Percentiles rank a stretch among this genome's conserved stretches.
Conservation (phyloP, 1,139 yeast species). For the Geotrichum restrictum region DNA sequence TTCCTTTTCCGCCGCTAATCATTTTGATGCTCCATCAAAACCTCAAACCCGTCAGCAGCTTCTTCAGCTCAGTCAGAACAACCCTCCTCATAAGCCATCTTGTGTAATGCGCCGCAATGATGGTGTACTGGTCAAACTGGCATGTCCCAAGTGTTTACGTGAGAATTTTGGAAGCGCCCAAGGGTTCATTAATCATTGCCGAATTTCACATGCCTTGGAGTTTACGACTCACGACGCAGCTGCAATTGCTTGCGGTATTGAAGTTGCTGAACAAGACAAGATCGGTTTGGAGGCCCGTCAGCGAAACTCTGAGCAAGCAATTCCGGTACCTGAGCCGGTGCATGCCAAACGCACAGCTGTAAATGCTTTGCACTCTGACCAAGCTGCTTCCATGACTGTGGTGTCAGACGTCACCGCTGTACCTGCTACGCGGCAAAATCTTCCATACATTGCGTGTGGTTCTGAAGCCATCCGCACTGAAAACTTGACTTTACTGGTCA, state of each 20-base stretch:
- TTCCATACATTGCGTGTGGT: slow-evolving; percentile 2
- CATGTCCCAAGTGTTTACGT: slow-evolving; percentile 65
- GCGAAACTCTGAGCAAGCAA: slow-evolving; percentile 24
- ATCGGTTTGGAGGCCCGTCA: slow-evolving; percentile 43
- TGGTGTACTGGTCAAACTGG: slow-evolving; percentile 62
- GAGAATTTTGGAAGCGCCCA: slow-evolving; percentile 74
- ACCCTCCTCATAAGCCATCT: slow-evolving; percentile 29
- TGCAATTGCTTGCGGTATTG: slow-evolving; percentile 63
- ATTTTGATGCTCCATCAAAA: background rate
- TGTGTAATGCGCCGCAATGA: slow-evolving; percentile 70
- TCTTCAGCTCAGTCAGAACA: background rate
- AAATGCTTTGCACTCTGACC: background rate
- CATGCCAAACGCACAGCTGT: too few species aligned
- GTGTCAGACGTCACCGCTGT: slow-evolving; percentile 1
- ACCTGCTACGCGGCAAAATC: background rate
- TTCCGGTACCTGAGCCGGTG: background rate
- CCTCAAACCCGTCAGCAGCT: slow-evolving; percentile 4
- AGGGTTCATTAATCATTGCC: slow-evolving; percentile 72
- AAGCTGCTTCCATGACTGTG: background rate
- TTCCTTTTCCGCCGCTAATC: slow-evolving; percentile 1
- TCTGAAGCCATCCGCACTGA: slow-evolving; percentile 20
- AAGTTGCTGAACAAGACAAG: slow-evolving; percentile 58
- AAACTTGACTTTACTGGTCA: slow-evolving; percentile 23
- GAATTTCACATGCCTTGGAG: slow-evolving; percentile 70
- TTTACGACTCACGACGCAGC: slow-evolving; percentile 73